Percentiles rank a stretch among this genome's conserved stretches.
Conservation (phyloP, 2,329 filamentous ascomycete genomes). For the Ascochyta fabae region DNA sequence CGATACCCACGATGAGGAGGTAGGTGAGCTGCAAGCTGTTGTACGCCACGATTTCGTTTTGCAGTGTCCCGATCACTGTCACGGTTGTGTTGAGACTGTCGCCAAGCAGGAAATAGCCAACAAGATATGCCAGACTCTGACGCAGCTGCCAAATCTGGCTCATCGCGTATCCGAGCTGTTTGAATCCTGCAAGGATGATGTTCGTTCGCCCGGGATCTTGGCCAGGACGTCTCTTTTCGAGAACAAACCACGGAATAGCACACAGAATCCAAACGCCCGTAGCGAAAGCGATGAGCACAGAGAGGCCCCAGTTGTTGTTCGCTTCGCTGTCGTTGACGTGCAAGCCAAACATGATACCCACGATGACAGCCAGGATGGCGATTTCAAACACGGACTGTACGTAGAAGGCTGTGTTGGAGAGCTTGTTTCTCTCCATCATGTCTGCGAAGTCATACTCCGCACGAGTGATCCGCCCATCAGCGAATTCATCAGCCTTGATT, state of each 20-base stretch:
- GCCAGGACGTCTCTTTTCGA: slow-evolving; percentile 69
- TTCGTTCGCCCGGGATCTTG: slow-evolving; percentile 60
- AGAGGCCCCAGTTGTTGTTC: slow-evolving; percentile 71
- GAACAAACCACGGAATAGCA: slow-evolving; percentile 70
- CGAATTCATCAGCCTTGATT: slow-evolving; percentile 55
- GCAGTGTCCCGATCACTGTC: slow-evolving; percentile 69
- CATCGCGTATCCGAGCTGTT: slow-evolving; percentile 63
- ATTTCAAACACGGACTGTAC: slow-evolving; percentile 68
- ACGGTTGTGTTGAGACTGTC: slow-evolving; percentile 74
- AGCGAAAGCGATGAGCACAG: slow-evolving; percentile 69
- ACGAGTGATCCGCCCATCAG: slow-evolving; percentile 60
- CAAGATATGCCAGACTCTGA: slow-evolving; percentile 69
- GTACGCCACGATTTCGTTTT: slow-evolving; percentile 70
- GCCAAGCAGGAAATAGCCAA: slow-evolving; percentile 70
- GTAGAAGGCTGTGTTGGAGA: slow-evolving; percentile 70
- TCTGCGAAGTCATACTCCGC: slow-evolving; percentile 62
- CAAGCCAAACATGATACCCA: slow-evolving; percentile 60
- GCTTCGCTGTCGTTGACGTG: slow-evolving; percentile 63
- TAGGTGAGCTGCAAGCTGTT: slow-evolving; percentile 70
- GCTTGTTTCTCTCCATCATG: slow-evolving; percentile 64
- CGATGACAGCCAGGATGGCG: slow-evolving; percentile 43
- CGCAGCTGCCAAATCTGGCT: slow-evolving; percentile 68
- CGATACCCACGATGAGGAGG: slow-evolving; percentile 70
- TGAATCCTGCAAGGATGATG: slow-evolving; percentile 63
- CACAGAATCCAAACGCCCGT: slow-evolving; percentile 69